phyloP scores from a whole-genome alignment of 768 basidiomycete genomes.

The Calocera viscosa region DNA sequence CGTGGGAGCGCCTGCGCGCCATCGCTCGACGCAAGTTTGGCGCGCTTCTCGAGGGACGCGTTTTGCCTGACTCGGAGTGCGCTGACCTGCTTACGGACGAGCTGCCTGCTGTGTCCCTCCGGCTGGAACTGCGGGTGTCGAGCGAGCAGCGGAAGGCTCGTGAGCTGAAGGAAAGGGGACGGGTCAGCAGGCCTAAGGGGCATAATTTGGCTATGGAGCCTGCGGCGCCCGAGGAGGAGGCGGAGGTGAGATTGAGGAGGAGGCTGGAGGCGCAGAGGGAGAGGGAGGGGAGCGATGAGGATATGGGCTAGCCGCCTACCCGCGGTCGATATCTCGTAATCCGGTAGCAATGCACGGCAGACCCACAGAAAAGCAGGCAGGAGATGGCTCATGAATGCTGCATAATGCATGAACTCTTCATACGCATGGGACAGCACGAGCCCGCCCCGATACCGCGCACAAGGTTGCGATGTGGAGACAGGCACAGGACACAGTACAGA shows the following conservation, averaged over 20 bases:
- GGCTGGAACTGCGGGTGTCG: neutral
- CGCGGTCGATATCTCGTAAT: too few relatives aligned
- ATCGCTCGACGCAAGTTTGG: conserved; percentile 79
- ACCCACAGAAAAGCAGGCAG: neutral
- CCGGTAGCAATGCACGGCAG: too few relatives aligned
- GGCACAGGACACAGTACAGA: neutral
- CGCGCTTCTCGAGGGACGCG: conserved; percentile 52
- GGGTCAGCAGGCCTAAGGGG: conserved; percentile 28
- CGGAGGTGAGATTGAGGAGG: conserved; percentile 27
- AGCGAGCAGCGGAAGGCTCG: neutral
- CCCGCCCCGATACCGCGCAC: too few relatives aligned
- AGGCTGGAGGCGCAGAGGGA: conserved; percentile 8
- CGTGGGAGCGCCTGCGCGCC: conserved; percentile 71
- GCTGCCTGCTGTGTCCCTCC: conserved; percentile 27
- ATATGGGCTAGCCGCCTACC: conserved; percentile 1
- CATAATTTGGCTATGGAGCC: conserved; percentile 87
- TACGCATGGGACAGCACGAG: neutral
- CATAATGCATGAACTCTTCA: conserved; percentile 8
- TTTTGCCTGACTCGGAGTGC: conserved; percentile 63
- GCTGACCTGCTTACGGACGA: conserved; percentile 42
- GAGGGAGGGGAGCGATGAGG: conserved; percentile 7
- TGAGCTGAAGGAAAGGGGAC: neutral
- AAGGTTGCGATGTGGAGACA: too few relatives aligned
- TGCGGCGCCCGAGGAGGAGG: conserved; percentile 67
- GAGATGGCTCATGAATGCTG: neutral